Base-by-base conservation (phyloP, 805 yeast species). In the Maudiozyma serrabonitensis region DNA sequence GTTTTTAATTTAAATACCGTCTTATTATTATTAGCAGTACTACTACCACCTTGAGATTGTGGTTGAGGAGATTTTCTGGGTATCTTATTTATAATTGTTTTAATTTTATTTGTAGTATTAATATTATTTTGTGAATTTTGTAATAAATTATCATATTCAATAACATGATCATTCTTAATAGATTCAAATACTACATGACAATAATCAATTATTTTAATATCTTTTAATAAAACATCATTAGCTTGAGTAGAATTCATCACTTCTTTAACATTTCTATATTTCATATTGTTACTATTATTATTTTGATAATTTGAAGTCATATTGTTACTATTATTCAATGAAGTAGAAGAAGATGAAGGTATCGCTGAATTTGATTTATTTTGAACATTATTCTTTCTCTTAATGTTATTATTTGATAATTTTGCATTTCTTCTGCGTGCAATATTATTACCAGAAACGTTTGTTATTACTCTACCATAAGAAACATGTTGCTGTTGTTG, bases 1-100 rank as follows among this genome's bases (percentile, higher is more conserved):
- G 46, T 47, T 6, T 49, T 23, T n/a, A 56, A 43, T 46, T 54
- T 56, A 48, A 52, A 56, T 4, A 45, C 43, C 25, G 45, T 52
- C 18, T 49, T 50, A 21, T 45, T 13, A 3, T 43, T 31, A 12
- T 46, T 52, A n/a, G n/a, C n/a, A n/a, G n/a, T n/a, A n/a, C 46
- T 48, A 19, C 41, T 12, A 6, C 43, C 26, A 6, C 41, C 21
- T 6, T 38, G 40, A 19, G 45, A 8, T 12, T 40, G 26, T 15
- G 47, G 34, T 6, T 43, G 21, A 6, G 28, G 40, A n/a, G 45
- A 13, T 12, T 39, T 42, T 35, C 47, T 54, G 18, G 54, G 43
- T 11, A 51, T 23, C 11, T 46, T 53, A 26, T 52, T 50, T 18
- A 58, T 56, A 15, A 54, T 48, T 1, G 58, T 56, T 34, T 49